Evolutionary conservation across 805 yeast genomes (phyloP).

Genomic region (Grigorovia jiainica): DNA sequence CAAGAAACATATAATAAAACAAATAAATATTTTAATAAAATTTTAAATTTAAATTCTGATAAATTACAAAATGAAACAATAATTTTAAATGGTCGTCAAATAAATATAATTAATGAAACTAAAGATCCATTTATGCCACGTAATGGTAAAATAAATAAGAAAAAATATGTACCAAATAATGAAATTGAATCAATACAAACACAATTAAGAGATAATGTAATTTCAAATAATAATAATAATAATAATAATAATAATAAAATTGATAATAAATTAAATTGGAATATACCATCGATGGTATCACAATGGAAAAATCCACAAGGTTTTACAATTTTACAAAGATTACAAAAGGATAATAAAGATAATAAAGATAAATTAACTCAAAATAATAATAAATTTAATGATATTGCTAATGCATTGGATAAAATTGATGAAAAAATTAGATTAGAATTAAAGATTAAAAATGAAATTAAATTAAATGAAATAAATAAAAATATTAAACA

Average conservation of each 20-base stretch:
- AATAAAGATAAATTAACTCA: slow-evolving; percentile 39
- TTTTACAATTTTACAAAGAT: slow-evolving; percentile 70
- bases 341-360: slow-evolving; percentile 46
- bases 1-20: slow-evolving; percentile 46
- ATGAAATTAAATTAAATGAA: slow-evolving; percentile 38
- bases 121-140: slow-evolving; percentile 86
- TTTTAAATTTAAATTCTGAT: slow-evolving; percentile 30
- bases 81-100: slow-evolving; percentile 41
- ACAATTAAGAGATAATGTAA: not conserved
- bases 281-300: slow-evolving; percentile 83
- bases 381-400: slow-evolving; percentile 36
- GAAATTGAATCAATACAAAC: slow-evolving; percentile 3
- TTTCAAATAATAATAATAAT: not conserved
- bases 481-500: slow-evolving; percentile 28
- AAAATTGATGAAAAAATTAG: slow-evolving; percentile 56
- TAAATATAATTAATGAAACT: slow-evolving; percentile 7
- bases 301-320: slow-evolving; percentile 96
- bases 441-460: slow-evolving; percentile 43
- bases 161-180: slow-evolving; percentile 37
- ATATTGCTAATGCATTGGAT: slow-evolving; percentile 62
- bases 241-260: slow-evolving; percentile 36
- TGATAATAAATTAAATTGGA: slow-evolving; percentile 71
- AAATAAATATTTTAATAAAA: slow-evolving; percentile 25
- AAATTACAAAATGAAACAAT: slow-evolving; percentile 30
- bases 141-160: slow-evolving; percentile 47